Evolutionary conservation across 768 basidiomycete species (phyloP).

Genomic region (Lyophyllum decastes): DNA sequence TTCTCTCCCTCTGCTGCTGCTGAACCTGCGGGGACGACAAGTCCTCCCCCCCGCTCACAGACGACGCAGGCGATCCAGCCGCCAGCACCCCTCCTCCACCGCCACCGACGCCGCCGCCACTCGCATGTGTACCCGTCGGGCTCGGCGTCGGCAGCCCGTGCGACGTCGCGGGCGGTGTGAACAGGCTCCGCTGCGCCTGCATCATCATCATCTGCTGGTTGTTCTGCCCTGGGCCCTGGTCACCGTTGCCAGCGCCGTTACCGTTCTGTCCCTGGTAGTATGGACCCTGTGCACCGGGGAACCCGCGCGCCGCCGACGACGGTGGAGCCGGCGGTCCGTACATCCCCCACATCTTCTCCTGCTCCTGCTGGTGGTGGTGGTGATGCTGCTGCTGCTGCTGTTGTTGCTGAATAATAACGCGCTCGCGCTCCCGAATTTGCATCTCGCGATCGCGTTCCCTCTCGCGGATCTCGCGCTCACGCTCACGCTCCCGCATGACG

Average conservation of each 20-base stretch:
- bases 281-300: conserved; percentile 15
- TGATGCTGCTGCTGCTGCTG: conserved; percentile 21
- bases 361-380: conserved; percentile 17
- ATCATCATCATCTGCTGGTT: conserved; percentile 23
- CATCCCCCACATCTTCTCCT: conserved; percentile 25
- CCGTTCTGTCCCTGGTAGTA: conserved; percentile 8
- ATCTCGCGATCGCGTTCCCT: conserved; percentile 8
- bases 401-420: conserved; percentile 13
- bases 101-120: not conserved
- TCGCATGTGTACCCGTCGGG: conserved; percentile 9
- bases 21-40: not conserved
- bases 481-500: conserved; percentile 2
- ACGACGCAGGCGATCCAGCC: conserved; percentile 9
- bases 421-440: conserved; percentile 5
- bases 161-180: conserved; percentile 43
- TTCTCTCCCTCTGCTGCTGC: conserved; percentile 2
- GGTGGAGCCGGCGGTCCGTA: conserved; percentile 11
- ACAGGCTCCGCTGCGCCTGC: conserved; percentile 35
- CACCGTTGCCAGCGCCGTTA: conserved; percentile 17
- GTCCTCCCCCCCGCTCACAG: not conserved
- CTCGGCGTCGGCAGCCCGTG: conserved; percentile 34
- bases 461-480: conserved; percentile 10
- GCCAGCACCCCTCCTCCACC: too few relatives aligned
- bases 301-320: conserved; percentile 12
- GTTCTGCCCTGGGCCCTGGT: conserved; percentile 6